Conservation (phyloP, 1,139 yeast species). For the Debaryomyces psychrophilus region DNA sequence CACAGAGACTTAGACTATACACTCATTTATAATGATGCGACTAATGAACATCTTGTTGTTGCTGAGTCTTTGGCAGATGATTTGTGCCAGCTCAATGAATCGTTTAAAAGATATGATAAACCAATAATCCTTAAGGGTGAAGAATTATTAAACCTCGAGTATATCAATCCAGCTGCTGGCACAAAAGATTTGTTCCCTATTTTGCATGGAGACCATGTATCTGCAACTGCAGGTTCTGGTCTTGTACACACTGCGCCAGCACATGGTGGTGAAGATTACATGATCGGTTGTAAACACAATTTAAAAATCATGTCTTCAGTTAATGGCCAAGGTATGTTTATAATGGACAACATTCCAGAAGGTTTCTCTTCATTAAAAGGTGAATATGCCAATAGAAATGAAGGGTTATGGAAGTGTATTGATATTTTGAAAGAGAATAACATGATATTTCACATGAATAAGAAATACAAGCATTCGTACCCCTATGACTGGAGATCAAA, state of each 20-base stretch:
- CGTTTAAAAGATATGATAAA: conserved; percentile 34
- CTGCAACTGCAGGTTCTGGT: conserved; percentile 86
- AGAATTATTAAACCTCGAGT: conserved; percentile 45
- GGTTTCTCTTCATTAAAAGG: conserved; percentile 53
- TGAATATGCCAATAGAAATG: conserved; percentile 60
- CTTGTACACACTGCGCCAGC: conserved; percentile 97
- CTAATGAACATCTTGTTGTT: conserved; percentile 51
- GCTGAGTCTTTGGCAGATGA: conserved; percentile 46
- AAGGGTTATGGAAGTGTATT: conserved; percentile 47
- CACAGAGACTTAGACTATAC: conserved; percentile 63
- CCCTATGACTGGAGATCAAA: conserved; percentile 98
- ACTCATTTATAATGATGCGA: conserved; percentile 36
- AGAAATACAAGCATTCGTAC: conserved; percentile 73
- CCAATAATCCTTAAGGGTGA: conserved; percentile 41
- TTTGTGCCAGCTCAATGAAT: conserved; percentile 37
- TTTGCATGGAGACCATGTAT: conserved; percentile 80
- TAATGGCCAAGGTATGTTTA: conserved; percentile 70
- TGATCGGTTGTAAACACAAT: conserved; percentile 61
- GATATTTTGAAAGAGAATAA: conserved; percentile 43
- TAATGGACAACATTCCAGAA: conserved; percentile 43
- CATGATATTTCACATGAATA: conserved; percentile 54
- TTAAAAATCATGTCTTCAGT: conserved; percentile 76
- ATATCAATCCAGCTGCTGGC: conserved; percentile 60
- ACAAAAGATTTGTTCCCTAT: conserved; percentile 53
- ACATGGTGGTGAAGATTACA: conserved; percentile 93